These are phyloP conservation scores for Cyphellophora europaea DNA, from an alignment of 2,329 filamentous ascomycete species.

Conservation along the genomic window DNA sequence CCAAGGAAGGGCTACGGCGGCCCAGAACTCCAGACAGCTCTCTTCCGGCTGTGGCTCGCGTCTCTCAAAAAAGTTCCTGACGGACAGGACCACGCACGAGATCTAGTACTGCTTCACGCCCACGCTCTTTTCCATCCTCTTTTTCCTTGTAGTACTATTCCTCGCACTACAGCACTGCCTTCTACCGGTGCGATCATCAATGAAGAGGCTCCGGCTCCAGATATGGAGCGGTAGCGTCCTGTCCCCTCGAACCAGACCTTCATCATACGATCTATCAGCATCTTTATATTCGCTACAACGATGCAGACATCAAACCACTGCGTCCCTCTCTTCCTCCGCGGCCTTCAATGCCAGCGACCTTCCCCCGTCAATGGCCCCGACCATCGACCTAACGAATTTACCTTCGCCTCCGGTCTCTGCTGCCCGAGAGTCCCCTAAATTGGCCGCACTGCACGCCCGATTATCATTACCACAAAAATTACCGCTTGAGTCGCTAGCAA, in stretches of 20 bases:
- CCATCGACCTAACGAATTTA: conserved; percentile 27
- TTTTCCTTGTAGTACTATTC: too few species aligned
- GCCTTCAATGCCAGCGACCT: background rate
- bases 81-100: too few species aligned
- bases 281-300: conserved; percentile 20
- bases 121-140: too few species aligned
- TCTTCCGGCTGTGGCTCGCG: too few species aligned
- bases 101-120: too few species aligned
- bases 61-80: too few species aligned
- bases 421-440: conserved; percentile 70
- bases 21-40: too few species aligned
- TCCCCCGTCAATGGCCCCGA: conserved; percentile 2
- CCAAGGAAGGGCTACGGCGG: too few species aligned
- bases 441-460: conserved; percentile 84
- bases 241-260: conserved; percentile 36
- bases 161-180: too few species aligned
- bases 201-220: conserved; percentile 45
- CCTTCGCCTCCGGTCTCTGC: conserved; percentile 63
- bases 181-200: too few species aligned
- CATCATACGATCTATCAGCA: too few species aligned
- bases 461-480: conserved; percentile 72
- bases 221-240: conserved; percentile 43
- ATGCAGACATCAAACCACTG: background rate
- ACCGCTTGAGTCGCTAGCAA: conserved; percentile 75
- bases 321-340: background rate